Base-by-base conservation (phyloP, 192 early-diverging fungal genomes). In the Phlyctochytrium planicorne region DNA sequence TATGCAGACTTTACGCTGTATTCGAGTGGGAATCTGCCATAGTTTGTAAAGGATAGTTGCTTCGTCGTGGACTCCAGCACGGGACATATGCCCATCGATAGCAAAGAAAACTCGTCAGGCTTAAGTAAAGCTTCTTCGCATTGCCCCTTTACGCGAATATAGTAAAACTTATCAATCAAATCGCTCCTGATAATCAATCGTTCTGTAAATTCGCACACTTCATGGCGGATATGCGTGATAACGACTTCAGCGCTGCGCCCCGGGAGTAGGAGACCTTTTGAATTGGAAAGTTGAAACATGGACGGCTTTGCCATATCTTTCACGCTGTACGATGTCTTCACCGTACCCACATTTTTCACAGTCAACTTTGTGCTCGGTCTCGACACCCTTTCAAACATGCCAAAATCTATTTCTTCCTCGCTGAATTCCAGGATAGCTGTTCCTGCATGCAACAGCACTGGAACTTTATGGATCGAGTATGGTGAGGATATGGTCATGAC, bases 91-190 rank as follows among this genome's bases (percentile, higher is more conserved):
- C 86, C 86, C 59, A 88, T 66, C 57, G 78, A 82, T 27, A 87
- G 34, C 4, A 87, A 14, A 2, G 75, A 77, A 73, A 88, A 87
- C 59, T 88, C 85, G 4, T 87, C 81, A 2, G 80, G 71, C 35
- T 82, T 71, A 2, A 88, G 64, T 17, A 88, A 35, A 0, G 84
- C 80, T 72, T 88, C 86, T 69, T 88, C 86, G 68, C 86, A 88
- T 64, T 84, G 78, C 1, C 86, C 86, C 30, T 63, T 63, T 6
- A 87, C 78, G 2, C 52, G 35, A 14, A 88, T 62, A 33, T 70
- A 56, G 57, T 87, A 84, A 14, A 76, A 62, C 60, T 77, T 83
- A 60, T 82, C 80, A 59, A 87, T 75, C 61, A 88, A 62, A 47
- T 88, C 86, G 4, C 83, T 87, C 23, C 75, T 62, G 2, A 88